Evolutionary conservation across 202 grass and related monocot species (phyloP), one percentile per base, ranked within the genome.

Genomic region (Digitaria exilis): DNA sequence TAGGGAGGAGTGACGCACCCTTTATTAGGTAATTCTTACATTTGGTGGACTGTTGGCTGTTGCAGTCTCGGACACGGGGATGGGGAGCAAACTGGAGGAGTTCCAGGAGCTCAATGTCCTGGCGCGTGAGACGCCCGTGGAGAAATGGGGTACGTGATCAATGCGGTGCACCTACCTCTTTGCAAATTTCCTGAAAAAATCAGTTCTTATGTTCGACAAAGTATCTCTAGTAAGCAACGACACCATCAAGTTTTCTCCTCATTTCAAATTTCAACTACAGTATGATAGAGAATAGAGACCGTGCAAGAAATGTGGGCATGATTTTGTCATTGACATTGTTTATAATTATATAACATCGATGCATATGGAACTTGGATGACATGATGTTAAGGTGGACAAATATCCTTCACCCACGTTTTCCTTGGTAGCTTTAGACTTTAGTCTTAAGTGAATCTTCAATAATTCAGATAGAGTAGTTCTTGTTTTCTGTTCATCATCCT

Each of bases 11-110:
- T 12, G 32, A 5, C 45, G 8, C 22, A n/a, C 31, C 11, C 48
- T 30, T n/a, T 42, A 65, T 26, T 52, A 18, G 41, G 30, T 41
- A 26, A 18, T 15, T 13, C 14, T 72, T 70, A 25, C 26, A 71
- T 79, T 85, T 69, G 37, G 76, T 75, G 62, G 39, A 51, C 69
- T 58, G 7, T 19, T 31, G 48, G 32, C 62, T 65, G 8, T 25
- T 31, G 52, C 82, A 94, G 89, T 94, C 84, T 94, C 92, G 71
- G 92, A 94, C 65, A 94, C 92, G 29, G 87, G 92, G 30, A 75
- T 92, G 19, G 79, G 87, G 70, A 94, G 92, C 85, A 92, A 79
- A 75, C 83, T 92, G 71, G 89, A 87, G 70, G 92, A 94, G 75
- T 94, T 94, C 69, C 78, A 85, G 71, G 87, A 81, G 58, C 79